Percentiles rank a stretch among this genome's conserved stretches.
Evolutionary conservation across 2,329 filamentous ascomycete species (phyloP).

Genomic region (Grosmannia serpens): DNA sequence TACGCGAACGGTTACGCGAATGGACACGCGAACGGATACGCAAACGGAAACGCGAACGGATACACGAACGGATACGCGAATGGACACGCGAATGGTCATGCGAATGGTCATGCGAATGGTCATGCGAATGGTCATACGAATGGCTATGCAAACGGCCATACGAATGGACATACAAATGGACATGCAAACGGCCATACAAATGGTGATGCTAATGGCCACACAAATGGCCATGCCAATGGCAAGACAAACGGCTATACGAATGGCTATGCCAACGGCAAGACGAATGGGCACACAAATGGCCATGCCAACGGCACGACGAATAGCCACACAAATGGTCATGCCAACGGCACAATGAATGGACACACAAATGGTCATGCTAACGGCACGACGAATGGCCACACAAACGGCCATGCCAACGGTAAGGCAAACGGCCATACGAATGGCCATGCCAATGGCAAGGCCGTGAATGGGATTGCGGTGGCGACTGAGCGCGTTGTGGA

Average conservation of each 20-base stretch:
- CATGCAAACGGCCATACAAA: background rate
- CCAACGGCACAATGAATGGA: constrained; percentile 3
- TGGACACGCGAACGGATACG: background rate
- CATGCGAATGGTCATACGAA: constrained; percentile 17
- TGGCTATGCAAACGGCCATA: constrained; percentile 14
- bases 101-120: constrained; percentile 20
- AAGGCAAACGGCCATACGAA: constrained; percentile 17
- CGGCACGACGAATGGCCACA: constrained; percentile 6
- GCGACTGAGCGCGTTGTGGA: constrained; percentile 27
- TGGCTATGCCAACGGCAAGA: background rate
- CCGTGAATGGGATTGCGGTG: constrained; percentile 19
- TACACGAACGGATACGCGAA: constrained; percentile 17
- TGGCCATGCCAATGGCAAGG: constrained; percentile 15
- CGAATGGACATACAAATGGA: background rate
- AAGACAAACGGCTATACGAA: background rate
- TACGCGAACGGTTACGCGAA: constrained; percentile 4
- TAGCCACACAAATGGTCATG: background rate
- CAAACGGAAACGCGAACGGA: constrained; percentile 22
- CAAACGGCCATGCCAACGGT: constrained; percentile 16
- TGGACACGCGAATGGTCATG: constrained; percentile 14
- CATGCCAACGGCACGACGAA: background rate
- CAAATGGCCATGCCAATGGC: constrained; percentile 7
- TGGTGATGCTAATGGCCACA: constrained; percentile 6
- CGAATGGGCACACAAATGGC: constrained; percentile 16
- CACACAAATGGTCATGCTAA: background rate